Conservation (phyloP, 768 basidiomycete species). For the Panus rudis region DNA sequence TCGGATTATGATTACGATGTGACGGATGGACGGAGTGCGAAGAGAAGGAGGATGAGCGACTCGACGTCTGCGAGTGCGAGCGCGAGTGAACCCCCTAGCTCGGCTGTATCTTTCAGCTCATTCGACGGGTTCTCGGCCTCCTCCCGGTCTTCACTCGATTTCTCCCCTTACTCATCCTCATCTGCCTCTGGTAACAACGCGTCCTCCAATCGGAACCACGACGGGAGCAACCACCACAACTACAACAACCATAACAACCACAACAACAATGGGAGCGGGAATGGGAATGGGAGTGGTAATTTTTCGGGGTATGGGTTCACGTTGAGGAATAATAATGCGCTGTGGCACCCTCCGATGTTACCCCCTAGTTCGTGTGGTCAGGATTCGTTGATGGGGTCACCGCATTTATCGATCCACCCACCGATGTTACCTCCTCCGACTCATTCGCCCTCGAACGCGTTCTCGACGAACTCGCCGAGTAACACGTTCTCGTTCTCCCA, state of each 20-base stretch:
- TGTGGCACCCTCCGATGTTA: constrained; percentile 78
- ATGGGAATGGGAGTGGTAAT: no score
- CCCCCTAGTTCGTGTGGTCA: constrained; percentile 47
- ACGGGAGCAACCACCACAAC: no score
- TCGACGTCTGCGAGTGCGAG: no score
- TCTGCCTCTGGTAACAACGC: constrained; percentile 22
- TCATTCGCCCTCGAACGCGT: no score
- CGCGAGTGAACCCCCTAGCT: constrained; percentile 46
- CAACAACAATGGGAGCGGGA: no score
- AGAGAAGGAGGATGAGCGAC: constrained; percentile 74
- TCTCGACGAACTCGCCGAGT: no score
- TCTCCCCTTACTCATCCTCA: constrained; percentile 49
- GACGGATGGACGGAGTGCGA: constrained; percentile 40
- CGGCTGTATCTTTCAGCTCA: constrained; percentile 52
- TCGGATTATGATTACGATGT: constrained; percentile 18
- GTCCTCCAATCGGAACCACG: no score
- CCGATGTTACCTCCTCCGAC: constrained; percentile 63
- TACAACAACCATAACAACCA: no score
- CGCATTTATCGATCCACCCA: constrained; percentile 51
- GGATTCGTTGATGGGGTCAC: no score
- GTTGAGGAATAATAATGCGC: constrained; percentile 36
- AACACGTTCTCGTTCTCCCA: no score
- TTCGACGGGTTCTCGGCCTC: constrained; percentile 53
- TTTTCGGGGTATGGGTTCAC: neutral
- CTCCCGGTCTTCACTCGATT: constrained; percentile 55